phyloP scores from a whole-genome alignment of 225 moss, liverwort and hornwort species.

The Physcomitrium patens region DNA sequence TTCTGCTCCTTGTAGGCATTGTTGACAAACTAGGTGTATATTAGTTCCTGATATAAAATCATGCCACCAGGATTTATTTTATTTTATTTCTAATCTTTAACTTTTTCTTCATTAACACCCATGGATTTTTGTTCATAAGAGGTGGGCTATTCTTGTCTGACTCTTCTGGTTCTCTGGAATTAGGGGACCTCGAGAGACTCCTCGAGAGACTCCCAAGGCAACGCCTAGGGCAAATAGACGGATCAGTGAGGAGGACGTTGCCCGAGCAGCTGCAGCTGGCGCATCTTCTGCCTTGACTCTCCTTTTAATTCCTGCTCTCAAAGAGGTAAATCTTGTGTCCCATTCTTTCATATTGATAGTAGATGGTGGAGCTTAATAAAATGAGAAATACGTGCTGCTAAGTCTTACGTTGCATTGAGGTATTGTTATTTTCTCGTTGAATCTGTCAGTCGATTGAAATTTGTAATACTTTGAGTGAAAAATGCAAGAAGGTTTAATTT shows the following conservation, averaged over 20 bases:
- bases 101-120: no score
- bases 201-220: conserved; percentile 69
- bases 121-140: neutral
- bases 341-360: neutral
- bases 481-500: no score
- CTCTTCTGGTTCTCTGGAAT: conserved; percentile 17
- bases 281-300: conserved; percentile 91
- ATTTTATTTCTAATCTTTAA: neutral
- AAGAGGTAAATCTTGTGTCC: conserved; percentile 64
- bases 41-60: no score
- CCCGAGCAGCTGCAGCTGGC: conserved; percentile 92
- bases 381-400: neutral
- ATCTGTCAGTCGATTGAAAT: no score
- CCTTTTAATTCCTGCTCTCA: conserved; percentile 92
- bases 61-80: neutral
- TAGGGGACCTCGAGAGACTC: conserved; percentile 58
- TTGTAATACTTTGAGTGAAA: no score
- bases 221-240: conserved; percentile 81
- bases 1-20: no score
- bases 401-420: neutral
- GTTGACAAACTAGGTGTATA: no score
- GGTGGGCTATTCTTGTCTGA: conserved; percentile 22
- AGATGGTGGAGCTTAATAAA: neutral
- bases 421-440: neutral
- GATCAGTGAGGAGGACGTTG: conserved; percentile 90